These are phyloP conservation scores for Triangularia verruculosa DNA, from an alignment of 2,329 filamentous ascomycete species.

Conservation along the genomic window DNA sequence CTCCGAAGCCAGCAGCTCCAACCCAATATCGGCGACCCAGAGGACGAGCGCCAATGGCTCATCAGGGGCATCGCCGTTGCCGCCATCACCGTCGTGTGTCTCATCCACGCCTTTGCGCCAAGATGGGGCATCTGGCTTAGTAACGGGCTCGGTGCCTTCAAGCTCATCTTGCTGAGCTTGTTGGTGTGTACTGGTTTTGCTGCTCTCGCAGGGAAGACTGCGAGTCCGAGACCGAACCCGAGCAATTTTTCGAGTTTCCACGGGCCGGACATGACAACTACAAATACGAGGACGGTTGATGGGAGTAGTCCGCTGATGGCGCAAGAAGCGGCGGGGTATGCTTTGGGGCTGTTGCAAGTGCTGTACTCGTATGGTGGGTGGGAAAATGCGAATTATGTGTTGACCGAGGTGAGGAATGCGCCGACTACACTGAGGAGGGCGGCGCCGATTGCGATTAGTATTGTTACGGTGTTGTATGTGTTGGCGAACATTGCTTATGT, in stretches of 20 bases:
- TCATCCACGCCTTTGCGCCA: conserved; percentile 37
- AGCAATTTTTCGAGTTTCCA: conserved; percentile 30
- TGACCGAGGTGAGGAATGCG: conserved; percentile 34
- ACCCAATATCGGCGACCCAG: not conserved
- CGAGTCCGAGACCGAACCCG: conserved; percentile 17
- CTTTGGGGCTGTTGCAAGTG: conserved; percentile 35
- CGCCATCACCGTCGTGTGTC: conserved; percentile 35
- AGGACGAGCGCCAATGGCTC: conserved; percentile 28
- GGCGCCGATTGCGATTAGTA: conserved; percentile 34
- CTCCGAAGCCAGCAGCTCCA: not conserved
- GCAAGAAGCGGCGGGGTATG: conserved; percentile 29
- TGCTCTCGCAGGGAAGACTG: conserved; percentile 30
- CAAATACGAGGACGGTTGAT: not conserved
- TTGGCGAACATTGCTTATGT: conserved; percentile 38
- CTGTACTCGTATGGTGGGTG: conserved; percentile 39
- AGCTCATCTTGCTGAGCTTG: conserved; percentile 34
- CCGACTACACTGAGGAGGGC: conserved; percentile 34
- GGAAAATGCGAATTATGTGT: conserved; percentile 41
- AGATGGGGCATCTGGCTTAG: conserved; percentile 36
- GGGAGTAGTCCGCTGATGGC: not conserved
- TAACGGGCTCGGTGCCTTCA: conserved; percentile 37
- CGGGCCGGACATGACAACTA: conserved; percentile 20
- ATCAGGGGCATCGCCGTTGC: conserved; percentile 35
- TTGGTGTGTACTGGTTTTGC: conserved; percentile 34
- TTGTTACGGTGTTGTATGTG: conserved; percentile 37